phyloP scores from a whole-genome alignment of 1,284 basidiomycete genomes.

The Cystobasidiaceae sp. region DNA sequence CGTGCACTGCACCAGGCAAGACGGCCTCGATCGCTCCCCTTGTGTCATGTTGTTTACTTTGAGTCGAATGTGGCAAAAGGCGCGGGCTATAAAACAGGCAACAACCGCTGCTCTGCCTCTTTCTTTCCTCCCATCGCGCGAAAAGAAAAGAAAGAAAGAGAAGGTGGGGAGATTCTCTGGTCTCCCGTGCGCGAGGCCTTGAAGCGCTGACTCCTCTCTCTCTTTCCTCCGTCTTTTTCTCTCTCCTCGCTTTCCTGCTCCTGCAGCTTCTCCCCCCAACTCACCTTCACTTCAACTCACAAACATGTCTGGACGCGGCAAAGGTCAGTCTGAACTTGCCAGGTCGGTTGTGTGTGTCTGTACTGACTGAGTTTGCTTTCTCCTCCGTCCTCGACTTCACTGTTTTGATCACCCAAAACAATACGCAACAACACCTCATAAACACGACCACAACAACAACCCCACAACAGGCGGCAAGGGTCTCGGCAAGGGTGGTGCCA shows the following conservation, averaged over 20 bases:
- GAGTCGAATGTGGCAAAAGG: too few relatives aligned
- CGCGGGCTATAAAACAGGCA: too few relatives aligned
- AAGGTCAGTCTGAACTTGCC: slow-evolving; percentile 51
- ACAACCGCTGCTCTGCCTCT: too few relatives aligned
- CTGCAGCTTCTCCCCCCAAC: slow-evolving; percentile 9
- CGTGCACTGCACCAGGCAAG: too few relatives aligned
- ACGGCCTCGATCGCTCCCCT: too few relatives aligned
- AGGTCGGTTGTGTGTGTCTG: not conserved
- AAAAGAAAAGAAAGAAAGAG: not conserved
- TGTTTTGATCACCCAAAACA: not conserved
- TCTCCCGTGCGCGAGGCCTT: not conserved
- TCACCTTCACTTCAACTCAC: slow-evolving; percentile 36
- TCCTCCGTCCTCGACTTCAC: not conserved
- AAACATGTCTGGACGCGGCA: slow-evolving; percentile 72
- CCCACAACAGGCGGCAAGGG: slow-evolving; percentile 59
- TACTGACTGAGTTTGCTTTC: not conserved
- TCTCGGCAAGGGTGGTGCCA: slow-evolving; percentile 69
- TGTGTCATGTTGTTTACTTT: too few relatives aligned
- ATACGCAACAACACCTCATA: not conserved
- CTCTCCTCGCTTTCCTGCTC: slow-evolving; percentile 1
- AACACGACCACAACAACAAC: not conserved
- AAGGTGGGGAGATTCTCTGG: not conserved
- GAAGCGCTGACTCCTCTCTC: not conserved
- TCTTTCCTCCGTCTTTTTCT: not conserved
- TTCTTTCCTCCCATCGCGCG: not conserved